Base-by-base conservation (phyloP, 345 rosid species). In the Corchorus capsularis region DNA sequence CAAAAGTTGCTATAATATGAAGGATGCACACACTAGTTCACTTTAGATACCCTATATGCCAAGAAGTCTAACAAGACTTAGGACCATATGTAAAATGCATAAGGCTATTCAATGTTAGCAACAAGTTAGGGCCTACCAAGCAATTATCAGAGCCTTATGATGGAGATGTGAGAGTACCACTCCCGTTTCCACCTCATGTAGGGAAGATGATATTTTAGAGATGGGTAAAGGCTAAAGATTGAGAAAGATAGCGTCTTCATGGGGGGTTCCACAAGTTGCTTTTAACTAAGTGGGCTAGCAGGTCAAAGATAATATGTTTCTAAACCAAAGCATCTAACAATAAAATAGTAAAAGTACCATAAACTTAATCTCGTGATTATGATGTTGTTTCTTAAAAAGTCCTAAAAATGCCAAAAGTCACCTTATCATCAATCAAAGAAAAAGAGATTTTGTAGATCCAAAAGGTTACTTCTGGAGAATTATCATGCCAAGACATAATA, bases 111-210 rank as follows among this genome's bases (percentile, higher is more conserved):
- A 56, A n/a, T 9, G 32, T 68, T 45, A 71, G 19, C 69, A 57
- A 53, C 71, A 57, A 32, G 72, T 49, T 55, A 63, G 76, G 63
- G 67, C 82, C 69, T 22, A 43, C 43, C 41, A 11, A 69, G 70
- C 63, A 46, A 84, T 89, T 22, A 92, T 89, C 75, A 96, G 94
- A 49, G 96, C 94, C 77, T 92, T 69, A 4, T 52, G 61, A 35
- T 16, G 34, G 22, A 52, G 73, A 69, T 34, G 60, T 2, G 46
- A 16, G 4, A 34, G 45, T 34, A 22, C 32, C 14, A 46, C 35
- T 70, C 37, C 35, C 16, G 12, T 13, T 61, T 66, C 50, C 46
- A 22, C 53, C 53, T 43, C 71, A 66, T 19, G 37, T 45, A 22
- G 35, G 47, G 52, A 66, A 43, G 70, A 66, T 60, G 63, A 32